A percentile compares a stretch with the other conserved stretches of the same genome.
Conservation (phyloP, 352 stramenopile species). For the Thraustotheca clavata region DNA sequence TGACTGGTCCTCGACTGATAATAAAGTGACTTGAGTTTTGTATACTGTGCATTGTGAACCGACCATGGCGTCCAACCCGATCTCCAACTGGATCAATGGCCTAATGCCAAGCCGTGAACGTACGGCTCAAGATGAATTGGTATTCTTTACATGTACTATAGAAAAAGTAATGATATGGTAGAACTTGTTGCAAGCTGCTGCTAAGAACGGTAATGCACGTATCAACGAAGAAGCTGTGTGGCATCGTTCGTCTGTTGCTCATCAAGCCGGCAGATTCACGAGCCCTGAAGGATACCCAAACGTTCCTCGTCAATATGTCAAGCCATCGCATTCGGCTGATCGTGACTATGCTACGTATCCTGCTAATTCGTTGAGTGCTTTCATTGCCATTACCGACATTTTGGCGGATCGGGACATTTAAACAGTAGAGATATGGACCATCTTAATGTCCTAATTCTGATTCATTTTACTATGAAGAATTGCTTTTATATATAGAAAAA, state of each 20-base stretch:
- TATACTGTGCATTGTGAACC: conserved; percentile 2
- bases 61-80: conserved; percentile 10
- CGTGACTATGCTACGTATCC: conserved; percentile 71
- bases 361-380: conserved; percentile 80
- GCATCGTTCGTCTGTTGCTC: not conserved
- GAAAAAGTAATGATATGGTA: not conserved
- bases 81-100: conserved; percentile 20
- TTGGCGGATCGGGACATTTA: conserved; percentile 77
- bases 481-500: too few species aligned
- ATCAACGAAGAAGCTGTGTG: not conserved
- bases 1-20: too few species aligned
- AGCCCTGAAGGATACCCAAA: conserved; percentile 36
- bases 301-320: conserved; percentile 65
- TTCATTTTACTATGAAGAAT: too few species aligned
- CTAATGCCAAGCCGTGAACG: conserved; percentile 16
- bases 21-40: conserved; percentile 9
- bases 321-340: conserved; percentile 54
- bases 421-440: too few species aligned
- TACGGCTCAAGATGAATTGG: conserved; percentile 5
- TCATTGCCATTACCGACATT: conserved; percentile 69
- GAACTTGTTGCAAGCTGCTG: conserved; percentile 16
- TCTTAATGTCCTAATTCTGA: too few species aligned
- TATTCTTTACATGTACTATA: not conserved
- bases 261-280: conserved; percentile 19
- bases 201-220: conserved; percentile 7